These are phyloP conservation scores for Truncatella angustata DNA, from an alignment of 2,329 filamentous ascomycete genomes.

Conservation along the genomic window DNA sequence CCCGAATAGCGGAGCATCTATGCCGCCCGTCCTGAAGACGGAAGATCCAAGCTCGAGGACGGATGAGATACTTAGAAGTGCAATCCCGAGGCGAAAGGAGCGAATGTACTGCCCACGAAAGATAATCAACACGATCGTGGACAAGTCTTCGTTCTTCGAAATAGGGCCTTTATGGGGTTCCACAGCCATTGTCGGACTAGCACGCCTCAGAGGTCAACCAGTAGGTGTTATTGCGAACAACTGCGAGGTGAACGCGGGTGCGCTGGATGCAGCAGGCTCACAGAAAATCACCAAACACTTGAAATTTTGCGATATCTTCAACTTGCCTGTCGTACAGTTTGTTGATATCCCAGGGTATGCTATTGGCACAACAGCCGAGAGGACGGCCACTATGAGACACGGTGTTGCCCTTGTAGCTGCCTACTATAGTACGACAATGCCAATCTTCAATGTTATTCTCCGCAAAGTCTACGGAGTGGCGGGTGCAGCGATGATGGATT, in stretches of 20 bases:
- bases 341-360: constrained; percentile 63
- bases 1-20: constrained; percentile 53
- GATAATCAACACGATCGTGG: constrained; percentile 57
- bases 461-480: constrained; percentile 62
- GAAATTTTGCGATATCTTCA: constrained; percentile 65
- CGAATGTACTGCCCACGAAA: constrained; percentile 59
- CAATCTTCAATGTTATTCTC: constrained; percentile 62
- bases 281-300: constrained; percentile 61
- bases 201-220: constrained; percentile 53
- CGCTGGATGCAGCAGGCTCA: constrained; percentile 57
- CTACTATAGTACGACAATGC: constrained; percentile 61
- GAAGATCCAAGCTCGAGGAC: constrained; percentile 49
- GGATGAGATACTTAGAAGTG: constrained; percentile 47
- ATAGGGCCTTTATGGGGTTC: constrained; percentile 63
- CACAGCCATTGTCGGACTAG: constrained; percentile 60
- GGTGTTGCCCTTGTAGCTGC: constrained; percentile 59
- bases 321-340: constrained; percentile 62
- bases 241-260: constrained; percentile 60
- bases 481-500: constrained; percentile 63
- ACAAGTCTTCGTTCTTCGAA: constrained; percentile 58
- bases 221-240: constrained; percentile 60
- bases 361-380: constrained; percentile 61
- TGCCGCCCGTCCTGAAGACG: constrained; percentile 47
- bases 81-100: constrained; percentile 56
- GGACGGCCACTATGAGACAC: constrained; percentile 63